Evolutionary conservation across 2,329 filamentous ascomycete genomes (phyloP), one percentile per base, ranked within the genome.

Genomic region (Nannizzia gypsea): DNA sequence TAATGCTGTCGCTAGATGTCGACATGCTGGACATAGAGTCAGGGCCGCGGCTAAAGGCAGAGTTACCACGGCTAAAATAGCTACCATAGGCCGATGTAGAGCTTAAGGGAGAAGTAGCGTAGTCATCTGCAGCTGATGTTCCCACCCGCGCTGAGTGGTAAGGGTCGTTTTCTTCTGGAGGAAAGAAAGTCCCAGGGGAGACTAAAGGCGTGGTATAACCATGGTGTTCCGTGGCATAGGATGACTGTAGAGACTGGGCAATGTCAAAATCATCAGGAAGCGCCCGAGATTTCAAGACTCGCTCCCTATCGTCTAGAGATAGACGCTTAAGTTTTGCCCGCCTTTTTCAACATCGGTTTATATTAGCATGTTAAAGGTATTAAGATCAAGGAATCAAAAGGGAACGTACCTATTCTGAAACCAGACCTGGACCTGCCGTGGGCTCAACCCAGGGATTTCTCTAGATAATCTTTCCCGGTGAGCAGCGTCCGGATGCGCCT

Each of bases 341-440:
- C 71, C 82, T 84, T 59, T n/a, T 17, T 17, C 60, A 11, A 61
- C 57, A 60, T 28, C n/a, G 5, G 44, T 31, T 5, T 46, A 46
- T 34, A 24, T 58, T 58, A 59, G 40, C 48, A 48, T 26, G 6
- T 55, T 50, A 20, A 6, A 50, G 57, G 56, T 58, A 44, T 50
- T 34, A 6, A 8, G 24, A 6, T 38, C 40, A 61, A 44, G 22
- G 46, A 2, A 9, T 9, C 6, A 20, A 56, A 20, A 9, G 54
- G 69, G 80, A 67, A 81, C 20, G 8, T 20, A 96, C 91, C 91
- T 84, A 74, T 97, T 97, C 74, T 97, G 91, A 74, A 97, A 97
- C 92, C 91, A 97, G 56, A 97, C 91, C 73, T 97, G 91, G 24
- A 97, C 92, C 71, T 97, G 91, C 63, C 91, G 84, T 40, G 91